Conservation (phyloP, 345 rosid species). For the Pistacia integerrima region DNA sequence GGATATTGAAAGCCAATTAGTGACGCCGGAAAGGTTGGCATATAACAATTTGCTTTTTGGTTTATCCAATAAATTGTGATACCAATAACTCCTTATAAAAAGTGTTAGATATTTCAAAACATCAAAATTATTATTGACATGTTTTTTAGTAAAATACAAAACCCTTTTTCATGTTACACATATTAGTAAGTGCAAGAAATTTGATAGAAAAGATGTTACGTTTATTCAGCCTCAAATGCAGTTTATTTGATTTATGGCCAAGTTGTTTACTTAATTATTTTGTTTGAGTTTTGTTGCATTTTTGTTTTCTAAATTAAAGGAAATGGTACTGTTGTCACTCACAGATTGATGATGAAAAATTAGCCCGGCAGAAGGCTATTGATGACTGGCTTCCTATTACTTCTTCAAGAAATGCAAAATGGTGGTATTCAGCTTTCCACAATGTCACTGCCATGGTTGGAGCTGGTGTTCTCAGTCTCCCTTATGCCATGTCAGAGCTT, state of each 20-base stretch:
- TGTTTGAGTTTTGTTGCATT: background rate
- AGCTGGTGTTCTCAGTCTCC: conserved; percentile 86
- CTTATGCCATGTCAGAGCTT: conserved; percentile 73
- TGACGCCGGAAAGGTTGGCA: too few species aligned
- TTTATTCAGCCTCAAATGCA: background rate
- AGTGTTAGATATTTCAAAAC: too few species aligned
- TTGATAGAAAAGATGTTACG: too few species aligned
- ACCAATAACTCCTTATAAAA: too few species aligned
- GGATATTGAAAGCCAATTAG: too few species aligned
- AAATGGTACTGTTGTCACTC: background rate
- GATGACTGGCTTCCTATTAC: conserved; percentile 85
- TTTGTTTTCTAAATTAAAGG: background rate
- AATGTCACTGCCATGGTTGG: conserved; percentile 95
- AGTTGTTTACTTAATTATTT: background rate
- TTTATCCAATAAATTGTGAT: too few species aligned
- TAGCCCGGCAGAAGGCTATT: conserved; percentile 53
- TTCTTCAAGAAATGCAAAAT: conserved; percentile 72
- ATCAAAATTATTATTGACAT: too few species aligned
- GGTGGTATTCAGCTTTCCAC: conserved; percentile 95
- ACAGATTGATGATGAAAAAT: conserved; percentile 22
- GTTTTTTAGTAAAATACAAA: too few species aligned
- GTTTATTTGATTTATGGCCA: background rate
- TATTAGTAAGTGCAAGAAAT: too few species aligned
- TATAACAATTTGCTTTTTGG: too few species aligned
- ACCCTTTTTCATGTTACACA: too few species aligned